A percentile compares a stretch with the other conserved stretches of the same genome.
phyloP scores from a whole-genome alignment of 192 early-diverging fungal species.

The Gorgonomyces haynaldii region DNA sequence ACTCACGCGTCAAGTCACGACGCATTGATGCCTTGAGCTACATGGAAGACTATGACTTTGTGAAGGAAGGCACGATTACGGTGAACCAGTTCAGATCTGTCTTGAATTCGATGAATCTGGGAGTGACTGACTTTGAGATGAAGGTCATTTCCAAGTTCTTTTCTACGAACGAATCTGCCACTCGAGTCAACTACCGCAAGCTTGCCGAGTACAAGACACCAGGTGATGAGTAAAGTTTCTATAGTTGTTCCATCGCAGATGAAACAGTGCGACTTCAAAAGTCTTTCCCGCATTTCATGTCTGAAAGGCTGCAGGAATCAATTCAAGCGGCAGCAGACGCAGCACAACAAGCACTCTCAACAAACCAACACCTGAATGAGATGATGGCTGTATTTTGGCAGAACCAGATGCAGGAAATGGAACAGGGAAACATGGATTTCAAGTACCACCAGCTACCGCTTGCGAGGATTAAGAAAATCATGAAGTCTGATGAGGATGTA shows the following conservation, averaged over 20 bases:
- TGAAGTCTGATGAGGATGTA: slow-evolving; percentile 95
- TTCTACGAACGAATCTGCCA: slow-evolving; percentile 19
- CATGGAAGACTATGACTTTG: slow-evolving; percentile 42
- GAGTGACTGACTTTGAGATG: slow-evolving; percentile 32
- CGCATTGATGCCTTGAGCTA: slow-evolving; percentile 30
- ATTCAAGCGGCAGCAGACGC: neutral
- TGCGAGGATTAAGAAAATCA: slow-evolving; percentile 94
- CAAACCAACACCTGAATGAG: no score
- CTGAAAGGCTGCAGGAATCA: neutral
- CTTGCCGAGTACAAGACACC: slow-evolving; percentile 21
- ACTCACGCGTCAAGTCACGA: slow-evolving; percentile 14
- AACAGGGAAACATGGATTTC: neutral
- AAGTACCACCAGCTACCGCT: slow-evolving; percentile 54
- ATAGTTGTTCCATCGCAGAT: no score
- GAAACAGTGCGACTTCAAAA: no score
- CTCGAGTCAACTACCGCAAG: slow-evolving; percentile 34
- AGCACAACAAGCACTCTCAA: no score
- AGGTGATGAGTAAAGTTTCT: no score
- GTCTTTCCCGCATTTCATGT: neutral
- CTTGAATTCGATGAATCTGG: slow-evolving; percentile 22
- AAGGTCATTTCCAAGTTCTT: slow-evolving; percentile 24
- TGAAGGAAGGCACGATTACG: slow-evolving; percentile 44
- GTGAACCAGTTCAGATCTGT: slow-evolving; percentile 40
- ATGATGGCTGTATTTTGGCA: no score
- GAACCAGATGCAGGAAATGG: no score